Evolutionary conservation across 192 early-diverging fungal species (phyloP).

Genomic region (Cetraspora pellucida): DNA sequence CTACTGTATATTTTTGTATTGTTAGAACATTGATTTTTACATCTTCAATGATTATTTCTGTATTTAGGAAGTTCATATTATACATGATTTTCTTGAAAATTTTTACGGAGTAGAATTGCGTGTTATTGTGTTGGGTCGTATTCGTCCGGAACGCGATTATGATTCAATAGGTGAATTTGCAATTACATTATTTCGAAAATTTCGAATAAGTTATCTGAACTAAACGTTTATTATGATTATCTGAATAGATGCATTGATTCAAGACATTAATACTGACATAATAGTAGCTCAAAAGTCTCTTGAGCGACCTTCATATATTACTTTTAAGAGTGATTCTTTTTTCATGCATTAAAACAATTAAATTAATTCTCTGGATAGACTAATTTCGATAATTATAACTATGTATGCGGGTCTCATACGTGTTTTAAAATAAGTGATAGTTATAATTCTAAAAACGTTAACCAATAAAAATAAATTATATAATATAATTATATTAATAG

Average conservation of each 20-base stretch:
- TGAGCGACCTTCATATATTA: slow-evolving; percentile 37
- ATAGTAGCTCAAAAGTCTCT: slow-evolving; percentile 72
- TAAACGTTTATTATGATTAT: neutral
- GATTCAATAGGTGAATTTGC: slow-evolving; percentile 66
- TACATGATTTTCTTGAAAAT: slow-evolving; percentile 82
- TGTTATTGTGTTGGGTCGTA: slow-evolving; percentile 85
- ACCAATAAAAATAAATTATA: too few relatives aligned
- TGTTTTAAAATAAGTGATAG: too few relatives aligned
- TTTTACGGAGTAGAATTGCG: slow-evolving; percentile 88
- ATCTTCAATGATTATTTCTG: too few relatives aligned
- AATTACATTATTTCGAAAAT: too few relatives aligned
- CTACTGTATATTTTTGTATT: too few relatives aligned
- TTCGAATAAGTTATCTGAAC: too few relatives aligned
- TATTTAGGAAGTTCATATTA: slow-evolving; percentile 89
- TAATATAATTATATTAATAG: too few relatives aligned
- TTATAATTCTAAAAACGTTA: too few relatives aligned
- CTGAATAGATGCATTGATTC: slow-evolving; percentile 78
- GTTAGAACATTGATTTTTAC: too few relatives aligned
- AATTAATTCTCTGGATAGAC: neutral
- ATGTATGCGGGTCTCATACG: too few relatives aligned
- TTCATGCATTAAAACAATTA: neutral
- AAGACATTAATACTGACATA: slow-evolving; percentile 93
- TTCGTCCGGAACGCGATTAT: slow-evolving; percentile 91
- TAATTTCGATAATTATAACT: too few relatives aligned
- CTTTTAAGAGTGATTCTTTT: neutral